Percentiles rank a stretch among this genome's conserved stretches.
Conservation (phyloP, 1,139 yeast genomes). For the Zygosaccharomyces sapae region DNA sequence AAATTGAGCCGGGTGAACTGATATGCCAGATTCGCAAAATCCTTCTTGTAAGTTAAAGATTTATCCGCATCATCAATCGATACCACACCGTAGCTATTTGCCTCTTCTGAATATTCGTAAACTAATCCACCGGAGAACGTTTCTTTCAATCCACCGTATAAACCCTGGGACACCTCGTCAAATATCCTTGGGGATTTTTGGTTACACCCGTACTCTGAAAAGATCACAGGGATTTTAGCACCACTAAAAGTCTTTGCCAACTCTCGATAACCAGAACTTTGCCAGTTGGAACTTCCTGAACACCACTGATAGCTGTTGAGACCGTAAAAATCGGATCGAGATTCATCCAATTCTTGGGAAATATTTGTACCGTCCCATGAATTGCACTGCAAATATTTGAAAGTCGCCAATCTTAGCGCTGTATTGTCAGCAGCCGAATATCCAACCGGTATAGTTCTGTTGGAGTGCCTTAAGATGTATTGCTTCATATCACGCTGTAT, state of each 20-base stretch:
- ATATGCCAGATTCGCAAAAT: slow-evolving; percentile 52
- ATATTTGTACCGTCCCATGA: slow-evolving; percentile 37
- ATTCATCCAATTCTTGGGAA: slow-evolving; percentile 50
- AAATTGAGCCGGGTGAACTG: slow-evolving; percentile 44
- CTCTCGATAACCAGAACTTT: slow-evolving; percentile 63
- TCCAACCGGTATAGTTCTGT: slow-evolving; percentile 83
- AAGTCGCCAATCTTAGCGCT: slow-evolving; percentile 66
- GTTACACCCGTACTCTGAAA: slow-evolving; percentile 83
- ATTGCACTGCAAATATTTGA: slow-evolving; percentile 79
- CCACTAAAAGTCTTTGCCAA: slow-evolving; percentile 58
- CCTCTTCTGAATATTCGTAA: slow-evolving; percentile 70
- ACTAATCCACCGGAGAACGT: slow-evolving; percentile 74
- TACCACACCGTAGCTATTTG: slow-evolving; percentile 68
- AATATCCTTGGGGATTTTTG: slow-evolving; percentile 60
- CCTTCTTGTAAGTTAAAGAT: slow-evolving; percentile 46
- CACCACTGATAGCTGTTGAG: slow-evolving; percentile 94
- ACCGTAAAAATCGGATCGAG: slow-evolving; percentile 83
- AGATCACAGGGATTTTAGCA: slow-evolving; percentile 67
- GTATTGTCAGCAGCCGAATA: slow-evolving; percentile 88
- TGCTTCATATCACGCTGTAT: slow-evolving; percentile 87
- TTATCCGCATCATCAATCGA: slow-evolving; percentile 43
- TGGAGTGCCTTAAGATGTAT: slow-evolving; percentile 63
- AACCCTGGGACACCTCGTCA: slow-evolving; percentile 62
- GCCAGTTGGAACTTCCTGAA: slow-evolving; percentile 62
- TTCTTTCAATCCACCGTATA: slow-evolving; percentile 49